Evolutionary conservation across 495 filamentous ascomycete genomes (phyloP).

Genomic region (Pyrenopolyporus hunteri): DNA sequence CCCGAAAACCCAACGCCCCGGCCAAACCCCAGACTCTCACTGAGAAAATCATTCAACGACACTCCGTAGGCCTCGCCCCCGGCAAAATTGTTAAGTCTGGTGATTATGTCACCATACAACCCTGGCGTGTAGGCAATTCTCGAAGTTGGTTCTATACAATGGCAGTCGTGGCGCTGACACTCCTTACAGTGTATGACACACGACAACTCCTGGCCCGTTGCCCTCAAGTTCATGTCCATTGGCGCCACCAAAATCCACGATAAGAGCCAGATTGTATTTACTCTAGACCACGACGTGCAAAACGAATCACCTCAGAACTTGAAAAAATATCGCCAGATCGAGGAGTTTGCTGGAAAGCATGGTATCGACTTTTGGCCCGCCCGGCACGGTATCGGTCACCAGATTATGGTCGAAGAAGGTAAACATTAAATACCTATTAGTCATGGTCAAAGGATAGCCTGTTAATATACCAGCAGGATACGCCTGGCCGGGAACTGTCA

Average conservation of each 20-base stretch:
- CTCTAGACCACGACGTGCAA: conserved; percentile 92
- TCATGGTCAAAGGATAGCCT: too few species aligned
- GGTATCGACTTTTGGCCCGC: conserved; percentile 80
- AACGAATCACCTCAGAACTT: conserved; percentile 84
- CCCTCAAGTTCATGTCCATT: conserved; percentile 84
- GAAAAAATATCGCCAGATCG: conserved; percentile 84
- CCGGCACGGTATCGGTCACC: conserved; percentile 84
- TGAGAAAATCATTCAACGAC: conserved; percentile 88
- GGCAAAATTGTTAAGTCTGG: conserved; percentile 76
- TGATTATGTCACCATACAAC: conserved; percentile 82
- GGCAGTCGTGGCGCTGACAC: too few species aligned
- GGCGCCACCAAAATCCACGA: conserved; percentile 79
- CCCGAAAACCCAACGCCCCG: neutral
- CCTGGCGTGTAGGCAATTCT: neutral
- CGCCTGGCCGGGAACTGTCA: conserved; percentile 81
- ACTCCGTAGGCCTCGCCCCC: conserved; percentile 71
- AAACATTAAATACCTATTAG: too few species aligned
- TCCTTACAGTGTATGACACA: conserved; percentile 85
- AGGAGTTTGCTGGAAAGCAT: conserved; percentile 82
- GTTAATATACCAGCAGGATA: too few species aligned
- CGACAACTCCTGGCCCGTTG: conserved; percentile 90
- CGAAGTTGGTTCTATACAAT: too few species aligned
- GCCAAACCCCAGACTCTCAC: conserved; percentile 78
- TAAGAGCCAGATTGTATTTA: conserved; percentile 81
- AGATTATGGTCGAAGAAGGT: conserved; percentile 89